Percentiles rank a stretch among this genome's conserved stretches.
Evolutionary conservation across 805 yeast species (phyloP).

Genomic region (Saccharomycopsis vini): DNA sequence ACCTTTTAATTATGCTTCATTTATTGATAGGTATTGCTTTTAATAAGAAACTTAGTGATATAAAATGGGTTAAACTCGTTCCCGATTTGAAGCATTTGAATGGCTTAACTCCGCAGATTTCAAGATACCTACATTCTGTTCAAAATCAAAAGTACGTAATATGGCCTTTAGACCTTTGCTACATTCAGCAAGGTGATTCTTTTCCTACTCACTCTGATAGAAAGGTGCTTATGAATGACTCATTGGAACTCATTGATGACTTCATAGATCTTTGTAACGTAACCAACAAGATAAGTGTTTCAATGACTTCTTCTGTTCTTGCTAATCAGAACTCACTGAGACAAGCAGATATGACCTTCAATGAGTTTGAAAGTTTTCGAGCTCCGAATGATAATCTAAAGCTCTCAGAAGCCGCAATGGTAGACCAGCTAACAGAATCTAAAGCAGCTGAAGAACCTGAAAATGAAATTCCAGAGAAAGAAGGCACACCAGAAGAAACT

Average conservation of each 20-base stretch:
- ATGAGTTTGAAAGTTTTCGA: no score
- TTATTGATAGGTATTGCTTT: conserved; percentile 17
- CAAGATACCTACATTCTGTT: conserved; percentile 45
- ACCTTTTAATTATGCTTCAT: conserved; percentile 18
- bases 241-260: conserved; percentile 25
- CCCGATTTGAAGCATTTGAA: conserved; percentile 64
- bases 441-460: neutral
- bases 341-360: no score
- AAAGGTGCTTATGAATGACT: conserved; percentile 21
- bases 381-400: no score
- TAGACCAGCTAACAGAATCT: no score
- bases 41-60: conserved; percentile 22
- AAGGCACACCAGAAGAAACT: no score
- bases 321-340: no score
- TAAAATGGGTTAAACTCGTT: conserved; percentile 56
- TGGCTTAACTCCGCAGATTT: conserved; percentile 55
- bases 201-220: neutral
- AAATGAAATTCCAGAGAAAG: neutral
- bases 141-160: conserved; percentile 46
- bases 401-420: no score
- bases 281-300: conserved; percentile 3
- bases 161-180: conserved; percentile 68
- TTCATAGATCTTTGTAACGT: conserved; percentile 17
- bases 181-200: conserved; percentile 38
- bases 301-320: neutral